Evolutionary conservation across 768 basidiomycete genomes (phyloP).

Genomic region (Russula earlei): DNA sequence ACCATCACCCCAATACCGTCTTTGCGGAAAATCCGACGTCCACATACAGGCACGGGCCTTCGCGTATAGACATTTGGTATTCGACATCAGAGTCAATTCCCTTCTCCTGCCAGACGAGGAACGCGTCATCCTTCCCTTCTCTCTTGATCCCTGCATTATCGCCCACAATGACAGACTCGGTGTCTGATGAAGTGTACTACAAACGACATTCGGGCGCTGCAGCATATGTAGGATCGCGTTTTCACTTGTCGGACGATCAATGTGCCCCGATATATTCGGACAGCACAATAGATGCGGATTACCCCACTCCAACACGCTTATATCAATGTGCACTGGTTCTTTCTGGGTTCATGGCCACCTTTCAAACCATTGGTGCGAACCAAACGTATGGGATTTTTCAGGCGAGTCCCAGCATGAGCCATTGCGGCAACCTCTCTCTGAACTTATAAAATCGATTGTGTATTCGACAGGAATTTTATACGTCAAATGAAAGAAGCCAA

Average conservation of each 20-base stretch:
- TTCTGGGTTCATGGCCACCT: slow-evolving; percentile 36
- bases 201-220: background rate
- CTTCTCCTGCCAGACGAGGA: background rate
- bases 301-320: slow-evolving; percentile 23
- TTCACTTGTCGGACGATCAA: background rate
- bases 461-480: slow-evolving; percentile 34
- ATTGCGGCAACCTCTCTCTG: background rate
- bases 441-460: background rate
- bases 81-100: background rate
- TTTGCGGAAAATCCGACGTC: background rate
- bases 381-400: slow-evolving; percentile 37
- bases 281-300: background rate
- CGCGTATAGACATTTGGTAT: background rate
- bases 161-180: background rate
- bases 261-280: background rate
- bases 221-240: background rate
- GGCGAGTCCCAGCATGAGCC: slow-evolving; percentile 15
- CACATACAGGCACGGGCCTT: background rate
- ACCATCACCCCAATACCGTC: background rate
- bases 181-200: background rate
- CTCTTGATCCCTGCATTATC: background rate
- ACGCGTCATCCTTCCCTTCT: background rate
- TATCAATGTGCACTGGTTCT: slow-evolving; percentile 32
- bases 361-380: slow-evolving; percentile 38
- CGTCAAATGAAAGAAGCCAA: slow-evolving; percentile 29